Conservation (phyloP, 2,329 filamentous ascomycete species). For the Furcasterigmium furcatum region DNA sequence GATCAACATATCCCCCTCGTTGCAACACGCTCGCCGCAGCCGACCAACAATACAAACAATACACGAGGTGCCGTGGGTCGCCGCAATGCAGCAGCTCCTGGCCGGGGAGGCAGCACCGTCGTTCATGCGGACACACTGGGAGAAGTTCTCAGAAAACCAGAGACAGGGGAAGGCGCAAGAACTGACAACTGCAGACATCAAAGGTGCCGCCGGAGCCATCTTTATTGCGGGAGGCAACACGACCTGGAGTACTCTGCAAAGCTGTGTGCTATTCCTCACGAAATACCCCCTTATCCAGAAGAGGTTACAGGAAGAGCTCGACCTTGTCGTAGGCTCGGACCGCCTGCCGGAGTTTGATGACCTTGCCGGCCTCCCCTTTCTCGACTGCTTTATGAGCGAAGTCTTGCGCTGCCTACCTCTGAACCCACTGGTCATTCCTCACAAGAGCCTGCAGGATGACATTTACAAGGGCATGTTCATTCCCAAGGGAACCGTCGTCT, state of each 20-base stretch:
- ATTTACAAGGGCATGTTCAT: slow-evolving; percentile 55
- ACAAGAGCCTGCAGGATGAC: slow-evolving; percentile 51
- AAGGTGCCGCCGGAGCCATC: slow-evolving; percentile 44
- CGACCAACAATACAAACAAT: slow-evolving; percentile 30
- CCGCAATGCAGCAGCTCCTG: slow-evolving; percentile 23
- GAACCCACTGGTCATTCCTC: slow-evolving; percentile 49
- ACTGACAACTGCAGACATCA: slow-evolving; percentile 38
- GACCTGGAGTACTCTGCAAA: slow-evolving; percentile 34
- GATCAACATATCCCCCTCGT: slow-evolving; percentile 14
- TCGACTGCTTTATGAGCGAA: slow-evolving; percentile 45
- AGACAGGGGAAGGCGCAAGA: slow-evolving; percentile 20
- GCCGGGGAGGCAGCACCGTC: slow-evolving; percentile 24
- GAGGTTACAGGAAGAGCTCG: slow-evolving; percentile 41
- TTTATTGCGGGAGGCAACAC: slow-evolving; percentile 45
- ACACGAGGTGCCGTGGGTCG: slow-evolving; percentile 38
- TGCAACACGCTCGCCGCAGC: slow-evolving; percentile 21
- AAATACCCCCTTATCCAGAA: slow-evolving; percentile 36
- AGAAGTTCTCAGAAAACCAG: slow-evolving; percentile 7
- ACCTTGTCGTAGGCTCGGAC: slow-evolving; percentile 39
- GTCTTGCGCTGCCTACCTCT: slow-evolving; percentile 40
- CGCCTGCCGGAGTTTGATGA: slow-evolving; percentile 45
- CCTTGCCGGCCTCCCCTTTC: slow-evolving; percentile 34
- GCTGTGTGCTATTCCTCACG: slow-evolving; percentile 12
- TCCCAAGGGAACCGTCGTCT: slow-evolving; percentile 45
- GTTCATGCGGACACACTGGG: slow-evolving; percentile 23